Base-by-base conservation (phyloP, 192 early-diverging fungal species). In the Coemansia sp. region DNA sequence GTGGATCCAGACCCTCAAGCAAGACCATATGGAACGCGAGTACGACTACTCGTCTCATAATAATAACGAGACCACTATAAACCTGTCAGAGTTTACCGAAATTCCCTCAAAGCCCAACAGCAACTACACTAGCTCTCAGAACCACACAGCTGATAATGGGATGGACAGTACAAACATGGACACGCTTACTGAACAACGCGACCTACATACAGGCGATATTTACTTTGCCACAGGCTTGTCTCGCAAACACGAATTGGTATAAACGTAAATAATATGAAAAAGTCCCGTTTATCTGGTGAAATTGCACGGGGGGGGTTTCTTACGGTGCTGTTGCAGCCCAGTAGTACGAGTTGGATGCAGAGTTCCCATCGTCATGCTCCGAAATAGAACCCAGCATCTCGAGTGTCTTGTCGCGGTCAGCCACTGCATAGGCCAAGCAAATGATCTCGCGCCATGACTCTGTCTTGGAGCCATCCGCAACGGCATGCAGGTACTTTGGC, bases 361-460 rank as follows among this genome's bases (percentile, higher is more conserved):
- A 67, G 47, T 79, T 79, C 16, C 78, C 78, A 44, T 75, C 69
- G 13, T 76, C 78, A 27, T 74, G 75, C 27, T 43, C 49, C 0
- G 51, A 44, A 26, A 69, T 54, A 0, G 20, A 11, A 3, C 18
- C 20, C 11, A 51, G 47, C 6, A 51, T 34, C 8, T 56, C 47
- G 11, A 50, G 35, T 0, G 78, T 64, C 11, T 36, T 35, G n/a
- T 64, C 14, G 38, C 66, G 65, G 43, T 77, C 64, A 8, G 75
- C 58, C 7, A 67, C 52, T 8, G 75, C 75, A 31, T 67, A 59
- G 2, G 70, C 27, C 35, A 76, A 53, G 8, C 67, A 53, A 1
- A 77, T 60, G n/a, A 76, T 64, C 26, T 77, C 67, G 2, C 55
- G 58, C 67, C 64, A 75, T 17, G 52, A 26, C 3, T 63, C 55